Evolutionary conservation across 495 filamentous ascomycete genomes (phyloP).

Genomic region (Trypethelium eluteriae): DNA sequence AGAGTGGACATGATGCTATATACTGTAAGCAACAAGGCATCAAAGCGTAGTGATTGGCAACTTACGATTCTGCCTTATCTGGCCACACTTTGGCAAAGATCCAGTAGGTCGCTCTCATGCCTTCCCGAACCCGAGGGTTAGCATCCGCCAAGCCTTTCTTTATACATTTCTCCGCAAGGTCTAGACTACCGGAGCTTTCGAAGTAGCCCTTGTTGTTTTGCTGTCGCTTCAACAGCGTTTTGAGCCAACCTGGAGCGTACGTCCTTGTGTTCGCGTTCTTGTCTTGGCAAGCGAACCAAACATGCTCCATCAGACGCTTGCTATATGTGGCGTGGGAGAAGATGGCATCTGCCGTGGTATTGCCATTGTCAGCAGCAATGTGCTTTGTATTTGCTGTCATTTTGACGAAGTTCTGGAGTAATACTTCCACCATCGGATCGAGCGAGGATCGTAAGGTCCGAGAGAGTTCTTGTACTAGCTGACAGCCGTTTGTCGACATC

Average conservation of each 20-base stretch:
- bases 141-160: constrained; percentile 78
- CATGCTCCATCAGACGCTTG: constrained; percentile 70
- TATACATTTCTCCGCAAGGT: constrained; percentile 77
- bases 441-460: constrained; percentile 65
- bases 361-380: constrained; percentile 72
- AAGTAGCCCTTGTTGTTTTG: constrained; percentile 68
- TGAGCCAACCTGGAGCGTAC: constrained; percentile 76
- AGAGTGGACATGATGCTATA: constrained; percentile 60
- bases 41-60: constrained; percentile 12
- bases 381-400: constrained; percentile 83
- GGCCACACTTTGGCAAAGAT: constrained; percentile 69
- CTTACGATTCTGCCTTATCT: constrained; percentile 63
- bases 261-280: constrained; percentile 82
- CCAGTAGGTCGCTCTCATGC: constrained; percentile 80
- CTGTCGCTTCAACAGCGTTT: constrained; percentile 70
- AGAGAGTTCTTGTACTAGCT: constrained; percentile 78
- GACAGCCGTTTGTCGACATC: constrained; percentile 74
- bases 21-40: constrained; percentile 35
- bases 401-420: constrained; percentile 84
- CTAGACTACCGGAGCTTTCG: constrained; percentile 74
- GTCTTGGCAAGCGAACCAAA: constrained; percentile 71
- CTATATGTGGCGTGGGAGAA: constrained; percentile 72
- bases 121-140: constrained; percentile 78
- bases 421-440: constrained; percentile 81
- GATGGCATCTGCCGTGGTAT: constrained; percentile 65